Base-by-base conservation (phyloP, 306 rosid species). In the Hylodesmum podocarpum region DNA sequence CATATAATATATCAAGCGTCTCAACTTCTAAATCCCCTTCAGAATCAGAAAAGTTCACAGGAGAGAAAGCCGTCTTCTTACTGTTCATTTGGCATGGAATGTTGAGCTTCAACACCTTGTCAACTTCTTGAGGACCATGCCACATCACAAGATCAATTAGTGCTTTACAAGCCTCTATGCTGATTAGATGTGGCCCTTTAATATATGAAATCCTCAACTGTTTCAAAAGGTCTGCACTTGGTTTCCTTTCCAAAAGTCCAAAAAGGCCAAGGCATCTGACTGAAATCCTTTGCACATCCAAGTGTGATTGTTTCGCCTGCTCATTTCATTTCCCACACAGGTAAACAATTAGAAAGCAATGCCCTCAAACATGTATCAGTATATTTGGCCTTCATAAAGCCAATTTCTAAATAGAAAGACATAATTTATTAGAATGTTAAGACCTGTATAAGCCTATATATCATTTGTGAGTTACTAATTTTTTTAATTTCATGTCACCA, bases 81-180 rank as follows among this genome's bases (percentile, higher is more conserved):
- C 76, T 43, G 77, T 71, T 86, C 63, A 57, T 21, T 73, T 87
- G 81, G 36, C 81, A 54, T 34, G 78, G 77, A 40, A 73, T 39
- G 37, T 84, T 82, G 31, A 47, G 82, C 49, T 83, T 83, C 65
- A 80, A 77, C 72, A 76, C 80, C 85, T 82, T 79, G 66, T 95
- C 97, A 75, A 92, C 85, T 87, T 89, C 99, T 73, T 85, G 90
- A 41, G 92, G 97, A 27, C 90, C 90, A 86, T 95, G 91, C 97
- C 99, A 95, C 94, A 92, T 82, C 66, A 83, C 91, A 72, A 95
- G 86, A 83, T 95, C 97, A 74, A 89, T 61, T 73, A 92, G 84
- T 33, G 97, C 93, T 88, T 92, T 92, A 67, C 90, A 84, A 27
- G 97, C 90, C 86, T 85, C 86, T 64, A 83, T 64, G 84, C 97